These are phyloP conservation scores for Hymenoscyphus salicellus DNA, from an alignment of 2,329 filamentous ascomycete genomes.

Conservation along the genomic window DNA sequence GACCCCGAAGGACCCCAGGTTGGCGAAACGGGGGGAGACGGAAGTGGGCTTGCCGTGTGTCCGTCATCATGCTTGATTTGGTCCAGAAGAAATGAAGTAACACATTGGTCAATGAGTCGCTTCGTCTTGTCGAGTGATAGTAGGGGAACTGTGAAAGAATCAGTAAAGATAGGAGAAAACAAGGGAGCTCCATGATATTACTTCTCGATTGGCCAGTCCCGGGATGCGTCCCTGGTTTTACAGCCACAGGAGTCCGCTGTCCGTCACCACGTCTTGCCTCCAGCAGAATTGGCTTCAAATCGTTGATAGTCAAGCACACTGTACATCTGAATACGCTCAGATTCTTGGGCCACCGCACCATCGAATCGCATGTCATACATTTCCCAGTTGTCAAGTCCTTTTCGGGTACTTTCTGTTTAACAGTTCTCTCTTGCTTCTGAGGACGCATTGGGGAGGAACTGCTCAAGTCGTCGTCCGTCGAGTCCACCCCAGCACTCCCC, in stretches of 20 bases:
- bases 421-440: slow-evolving; percentile 31
- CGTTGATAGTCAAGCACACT: slow-evolving; percentile 81
- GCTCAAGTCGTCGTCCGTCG: slow-evolving; percentile 45
- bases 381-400: slow-evolving; percentile 66
- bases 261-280: slow-evolving; percentile 32
- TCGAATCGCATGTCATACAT: slow-evolving; percentile 83
- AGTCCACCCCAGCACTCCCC: slow-evolving; percentile 43
- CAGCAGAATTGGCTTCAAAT: slow-evolving; percentile 53
- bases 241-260: slow-evolving; percentile 21
- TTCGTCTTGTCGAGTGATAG: slow-evolving; percentile 61
- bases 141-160: slow-evolving; percentile 38
- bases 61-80: slow-evolving; percentile 37
- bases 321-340: slow-evolving; percentile 76
- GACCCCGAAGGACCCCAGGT: background rate
- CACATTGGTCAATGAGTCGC: slow-evolving; percentile 53
- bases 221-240: slow-evolving; percentile 23
- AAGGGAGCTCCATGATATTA: background rate
- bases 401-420: slow-evolving; percentile 38
- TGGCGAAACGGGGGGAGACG: slow-evolving; percentile 27
- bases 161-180: background rate
- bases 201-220: slow-evolving; percentile 15
- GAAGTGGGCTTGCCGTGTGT: slow-evolving; percentile 22
- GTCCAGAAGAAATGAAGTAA: slow-evolving; percentile 48
- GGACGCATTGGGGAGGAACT: slow-evolving; percentile 17
- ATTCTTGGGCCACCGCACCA: slow-evolving; percentile 74